phyloP scores from a whole-genome alignment of 805 yeast species.

The Jamesozyma rosinii region DNA sequence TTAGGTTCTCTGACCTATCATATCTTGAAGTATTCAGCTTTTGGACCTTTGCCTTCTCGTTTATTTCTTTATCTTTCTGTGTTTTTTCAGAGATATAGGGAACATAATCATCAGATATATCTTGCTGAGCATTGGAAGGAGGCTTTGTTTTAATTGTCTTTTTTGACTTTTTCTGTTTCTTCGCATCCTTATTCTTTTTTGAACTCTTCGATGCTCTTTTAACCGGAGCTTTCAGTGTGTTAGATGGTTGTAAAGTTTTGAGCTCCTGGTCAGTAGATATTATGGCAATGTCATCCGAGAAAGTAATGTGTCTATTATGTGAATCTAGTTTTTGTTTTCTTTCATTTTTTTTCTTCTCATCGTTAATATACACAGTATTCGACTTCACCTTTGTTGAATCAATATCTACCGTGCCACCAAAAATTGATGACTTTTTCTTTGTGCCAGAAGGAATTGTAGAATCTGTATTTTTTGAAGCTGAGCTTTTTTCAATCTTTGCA shows the following conservation, averaged over 20 bases:
- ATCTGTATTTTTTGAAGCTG: background rate
- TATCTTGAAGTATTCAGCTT: too few species aligned
- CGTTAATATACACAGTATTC: slow-evolving; percentile 12
- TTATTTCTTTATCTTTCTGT: background rate
- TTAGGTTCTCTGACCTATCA: too few species aligned
- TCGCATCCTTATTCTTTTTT: background rate
- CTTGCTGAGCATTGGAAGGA: background rate
- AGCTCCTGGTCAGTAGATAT: slow-evolving; percentile 5
- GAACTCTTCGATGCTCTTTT: background rate
- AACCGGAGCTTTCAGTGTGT: background rate
- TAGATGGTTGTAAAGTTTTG: slow-evolving; percentile 3
- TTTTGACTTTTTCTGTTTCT: background rate
- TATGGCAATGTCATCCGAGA: slow-evolving; percentile 15
- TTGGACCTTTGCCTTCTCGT: too few species aligned
- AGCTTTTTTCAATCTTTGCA: slow-evolving; percentile 3
- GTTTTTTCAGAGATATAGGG: slow-evolving; percentile 6
- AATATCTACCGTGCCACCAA: slow-evolving; percentile 19
- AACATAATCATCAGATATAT: slow-evolving; percentile 8
- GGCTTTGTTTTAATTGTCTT: background rate
- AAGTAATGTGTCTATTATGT: slow-evolving; percentile 14
- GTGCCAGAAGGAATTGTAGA: slow-evolving; percentile 11
- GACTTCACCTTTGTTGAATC: slow-evolving; percentile 2
- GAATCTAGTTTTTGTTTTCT: slow-evolving; percentile 4
- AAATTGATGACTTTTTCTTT: slow-evolving; percentile 28
- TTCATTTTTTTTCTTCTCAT: slow-evolving; percentile 6